Conservation (phyloP, 2,329 filamentous ascomycete genomes). For the Penicillium sp. region DNA sequence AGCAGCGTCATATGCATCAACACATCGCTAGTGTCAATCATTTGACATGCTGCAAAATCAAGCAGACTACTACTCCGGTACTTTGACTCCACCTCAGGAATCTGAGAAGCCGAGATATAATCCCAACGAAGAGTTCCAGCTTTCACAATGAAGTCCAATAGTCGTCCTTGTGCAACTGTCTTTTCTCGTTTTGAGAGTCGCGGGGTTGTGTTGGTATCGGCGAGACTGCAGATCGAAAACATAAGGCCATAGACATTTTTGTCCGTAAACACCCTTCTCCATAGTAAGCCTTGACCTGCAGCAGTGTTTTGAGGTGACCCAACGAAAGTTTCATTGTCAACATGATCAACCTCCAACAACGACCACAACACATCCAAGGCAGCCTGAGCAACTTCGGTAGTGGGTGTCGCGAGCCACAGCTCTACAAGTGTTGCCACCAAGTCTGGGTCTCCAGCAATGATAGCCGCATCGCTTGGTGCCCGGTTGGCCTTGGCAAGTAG, state of each 20-base stretch:
- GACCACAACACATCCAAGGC: constrained; percentile 51
- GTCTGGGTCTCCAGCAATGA: constrained; percentile 54
- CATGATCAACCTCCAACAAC: constrained; percentile 50
- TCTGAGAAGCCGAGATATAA: constrained; percentile 48
- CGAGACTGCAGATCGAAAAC: constrained; percentile 53
- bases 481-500: constrained; percentile 54
- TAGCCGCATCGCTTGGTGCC: constrained; percentile 52
- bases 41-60: constrained; percentile 52
- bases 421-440: constrained; percentile 53
- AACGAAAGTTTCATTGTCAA: constrained; percentile 26
- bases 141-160: constrained; percentile 56
- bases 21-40: constrained; percentile 57
- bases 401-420: constrained; percentile 55
- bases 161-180: constrained; percentile 57
- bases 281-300: constrained; percentile 52
- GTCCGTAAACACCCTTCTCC: constrained; percentile 60
- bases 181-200: constrained; percentile 49
- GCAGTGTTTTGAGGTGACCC: constrained; percentile 19
- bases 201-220: constrained; percentile 29
- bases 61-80: constrained; percentile 45
- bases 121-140: constrained; percentile 54
- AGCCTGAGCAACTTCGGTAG: constrained; percentile 53
- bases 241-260: constrained; percentile 55
- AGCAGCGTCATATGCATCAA: constrained; percentile 59
- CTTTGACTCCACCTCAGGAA: constrained; percentile 48